Conservation (phyloP, 1,139 yeast species). For the Blastobotrys aristatus region DNA sequence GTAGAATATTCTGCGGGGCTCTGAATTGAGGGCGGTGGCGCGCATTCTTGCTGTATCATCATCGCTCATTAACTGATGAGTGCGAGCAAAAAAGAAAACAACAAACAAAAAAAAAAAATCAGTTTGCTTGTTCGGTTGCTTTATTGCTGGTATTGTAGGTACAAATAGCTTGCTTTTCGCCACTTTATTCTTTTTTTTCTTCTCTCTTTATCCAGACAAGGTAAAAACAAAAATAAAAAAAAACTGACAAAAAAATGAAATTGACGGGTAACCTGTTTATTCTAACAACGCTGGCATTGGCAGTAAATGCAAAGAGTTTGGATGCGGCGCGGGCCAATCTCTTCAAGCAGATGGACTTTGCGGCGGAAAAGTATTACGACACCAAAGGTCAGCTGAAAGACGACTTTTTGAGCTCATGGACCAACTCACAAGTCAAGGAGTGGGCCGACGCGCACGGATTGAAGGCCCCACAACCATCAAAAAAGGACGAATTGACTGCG, state of each 20-base stretch:
- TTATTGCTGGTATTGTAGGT: not conserved
- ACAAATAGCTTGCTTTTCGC: not conserved
- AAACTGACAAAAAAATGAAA: conserved; percentile 7
- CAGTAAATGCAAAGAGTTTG: conserved; percentile 7
- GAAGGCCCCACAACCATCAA: conserved; percentile 34
- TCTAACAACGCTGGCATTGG: conserved; percentile 4
- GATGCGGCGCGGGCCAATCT: conserved; percentile 33
- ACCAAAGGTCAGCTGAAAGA: conserved; percentile 43
- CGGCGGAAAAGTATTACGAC: conserved; percentile 39
- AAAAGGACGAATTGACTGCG: conserved; percentile 37
- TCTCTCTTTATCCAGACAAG: no score
- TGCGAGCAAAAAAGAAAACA: not conserved
- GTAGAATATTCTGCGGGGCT: no score
- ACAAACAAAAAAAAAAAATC: not conserved
- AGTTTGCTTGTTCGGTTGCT: not conserved
- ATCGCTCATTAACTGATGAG: no score
- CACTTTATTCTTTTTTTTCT: not conserved
- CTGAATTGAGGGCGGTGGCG: no score
- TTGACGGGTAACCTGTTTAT: conserved; percentile 1
- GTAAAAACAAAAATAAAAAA: not conserved
- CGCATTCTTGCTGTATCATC: no score
- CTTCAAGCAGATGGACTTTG: conserved; percentile 44
- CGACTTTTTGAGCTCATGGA: conserved; percentile 46
- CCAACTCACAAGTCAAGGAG: conserved; percentile 40
- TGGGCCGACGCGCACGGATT: conserved; percentile 47